These are phyloP conservation scores for Gamsiella multidivaricata DNA, from an alignment of 192 early-diverging fungal species.

Conservation along the genomic window DNA sequence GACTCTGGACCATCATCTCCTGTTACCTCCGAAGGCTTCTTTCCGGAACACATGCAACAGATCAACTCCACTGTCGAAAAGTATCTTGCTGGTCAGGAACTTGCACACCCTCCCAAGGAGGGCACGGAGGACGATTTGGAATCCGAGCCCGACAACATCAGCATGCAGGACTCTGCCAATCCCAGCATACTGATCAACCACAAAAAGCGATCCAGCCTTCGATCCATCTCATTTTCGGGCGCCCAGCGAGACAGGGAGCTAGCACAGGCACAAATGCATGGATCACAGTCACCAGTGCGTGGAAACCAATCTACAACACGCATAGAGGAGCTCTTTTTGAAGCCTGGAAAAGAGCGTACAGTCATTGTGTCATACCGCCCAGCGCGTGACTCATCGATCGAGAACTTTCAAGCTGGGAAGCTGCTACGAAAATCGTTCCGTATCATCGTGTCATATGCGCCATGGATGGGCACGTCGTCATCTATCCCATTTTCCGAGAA, in stretches of 20 bases:
- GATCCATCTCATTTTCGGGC: slow-evolving; percentile 46
- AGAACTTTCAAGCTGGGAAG: slow-evolving; percentile 78
- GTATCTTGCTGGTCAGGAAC: slow-evolving; percentile 42
- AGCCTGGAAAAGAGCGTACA: slow-evolving; percentile 83
- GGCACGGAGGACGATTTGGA: slow-evolving; percentile 51
- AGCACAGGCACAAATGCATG: slow-evolving; percentile 53
- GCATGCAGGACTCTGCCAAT: slow-evolving; percentile 49
- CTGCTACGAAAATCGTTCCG: slow-evolving; percentile 75
- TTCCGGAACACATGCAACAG: slow-evolving; percentile 27
- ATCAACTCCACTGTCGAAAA: slow-evolving; percentile 46
- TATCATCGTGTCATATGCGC: slow-evolving; percentile 72
- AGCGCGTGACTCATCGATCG: slow-evolving; percentile 67
- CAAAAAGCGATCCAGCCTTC: slow-evolving; percentile 32
- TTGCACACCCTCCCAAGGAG: slow-evolving; percentile 17
- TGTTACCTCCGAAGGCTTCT: slow-evolving; percentile 45
- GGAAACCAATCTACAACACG: slow-evolving; percentile 63
- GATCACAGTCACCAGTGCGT: slow-evolving; percentile 26
- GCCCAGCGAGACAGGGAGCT: slow-evolving; percentile 48
- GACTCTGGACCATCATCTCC: slow-evolving; percentile 46
- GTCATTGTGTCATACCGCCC: slow-evolving; percentile 87
- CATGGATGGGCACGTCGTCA: slow-evolving; percentile 27
- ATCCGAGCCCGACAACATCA: slow-evolving; percentile 44
- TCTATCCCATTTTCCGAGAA: slow-evolving; percentile 44
- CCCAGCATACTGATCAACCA: background rate
- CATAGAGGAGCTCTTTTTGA: slow-evolving; percentile 89